Evolutionary conservation across 768 basidiomycete species (phyloP).

Genomic region (Termitomyces sp.): DNA sequence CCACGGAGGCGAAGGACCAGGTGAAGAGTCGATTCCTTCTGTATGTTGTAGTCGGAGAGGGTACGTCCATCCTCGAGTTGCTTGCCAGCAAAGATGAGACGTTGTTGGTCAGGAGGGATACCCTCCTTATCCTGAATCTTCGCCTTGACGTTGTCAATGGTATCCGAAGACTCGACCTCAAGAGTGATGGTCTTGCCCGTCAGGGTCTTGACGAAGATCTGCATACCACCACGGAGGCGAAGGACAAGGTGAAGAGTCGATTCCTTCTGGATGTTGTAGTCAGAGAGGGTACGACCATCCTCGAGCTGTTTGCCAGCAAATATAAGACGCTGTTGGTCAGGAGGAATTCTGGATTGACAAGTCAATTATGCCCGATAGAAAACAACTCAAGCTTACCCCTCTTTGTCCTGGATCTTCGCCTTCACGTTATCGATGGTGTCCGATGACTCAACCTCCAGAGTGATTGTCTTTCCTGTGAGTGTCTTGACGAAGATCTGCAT

Average conservation of each 20-base stretch:
- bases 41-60: constrained; percentile 87
- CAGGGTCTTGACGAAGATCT: constrained; percentile 78
- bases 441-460: constrained; percentile 79
- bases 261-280: constrained; percentile 96
- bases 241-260: constrained; percentile 87
- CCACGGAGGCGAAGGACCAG: constrained; percentile 84
- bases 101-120: constrained; percentile 84
- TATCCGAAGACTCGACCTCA: constrained; percentile 84
- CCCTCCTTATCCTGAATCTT: constrained; percentile 95
- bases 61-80: constrained; percentile 91
- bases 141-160: constrained; percentile 84
- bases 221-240: constrained; percentile 90
- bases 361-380: background rate
- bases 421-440: constrained; percentile 78
- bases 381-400: constrained; percentile 38
- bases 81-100: constrained; percentile 90
- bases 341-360: constrained; percentile 51
- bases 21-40: constrained; percentile 84
- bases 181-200: constrained; percentile 94
- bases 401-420: constrained; percentile 85
- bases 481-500: constrained; percentile 93
- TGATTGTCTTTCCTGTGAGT: constrained; percentile 86
- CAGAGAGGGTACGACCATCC: constrained; percentile 86
- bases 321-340: constrained; percentile 93
- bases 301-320: constrained; percentile 96